Conservation (phyloP, 768 basidiomycete genomes). For the Bullera alba region DNA sequence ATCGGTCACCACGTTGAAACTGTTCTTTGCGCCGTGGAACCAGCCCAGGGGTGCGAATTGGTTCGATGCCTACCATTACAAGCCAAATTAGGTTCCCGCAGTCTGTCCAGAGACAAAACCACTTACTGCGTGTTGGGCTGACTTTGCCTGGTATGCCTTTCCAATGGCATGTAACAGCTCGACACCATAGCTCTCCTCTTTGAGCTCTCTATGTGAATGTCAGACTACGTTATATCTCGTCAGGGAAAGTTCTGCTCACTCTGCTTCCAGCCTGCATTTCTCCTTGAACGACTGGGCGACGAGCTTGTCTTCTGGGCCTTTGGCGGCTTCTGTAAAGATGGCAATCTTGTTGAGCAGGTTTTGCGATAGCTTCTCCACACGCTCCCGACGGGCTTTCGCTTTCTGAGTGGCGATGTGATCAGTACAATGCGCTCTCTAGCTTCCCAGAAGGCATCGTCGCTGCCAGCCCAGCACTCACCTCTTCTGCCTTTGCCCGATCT, state of each 20-base stretch:
- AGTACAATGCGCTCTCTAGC: background rate
- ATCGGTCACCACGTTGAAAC: constrained; percentile 39
- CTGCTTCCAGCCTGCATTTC: constrained; percentile 44
- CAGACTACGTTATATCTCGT: background rate
- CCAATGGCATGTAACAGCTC: constrained; percentile 46
- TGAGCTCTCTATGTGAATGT: constrained; percentile 28
- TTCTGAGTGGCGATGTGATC: constrained; percentile 13
- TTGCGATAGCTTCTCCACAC: constrained; percentile 42
- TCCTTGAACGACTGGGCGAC: constrained; percentile 44
- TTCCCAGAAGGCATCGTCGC: background rate
- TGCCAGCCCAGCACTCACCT: constrained; percentile 12
- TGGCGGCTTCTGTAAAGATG: constrained; percentile 44
- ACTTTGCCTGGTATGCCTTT: constrained; percentile 40
- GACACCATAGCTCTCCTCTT: constrained; percentile 45
- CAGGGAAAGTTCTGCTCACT: constrained; percentile 10
- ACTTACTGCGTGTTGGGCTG: constrained; percentile 31
- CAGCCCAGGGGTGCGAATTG: constrained; percentile 45
- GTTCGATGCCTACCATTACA: constrained; percentile 27
- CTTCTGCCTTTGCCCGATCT: constrained; percentile 28
- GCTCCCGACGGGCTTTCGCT: constrained; percentile 30
- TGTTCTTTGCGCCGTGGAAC: constrained; percentile 46
- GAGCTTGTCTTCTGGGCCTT: constrained; percentile 32
- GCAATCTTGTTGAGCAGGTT: constrained; percentile 42
- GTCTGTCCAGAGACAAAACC: background rate
- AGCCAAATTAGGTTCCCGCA: background rate